Evolutionary conservation across 106 monocot genomes (phyloP).

Genomic region (Narthecium ossifragum): DNA sequence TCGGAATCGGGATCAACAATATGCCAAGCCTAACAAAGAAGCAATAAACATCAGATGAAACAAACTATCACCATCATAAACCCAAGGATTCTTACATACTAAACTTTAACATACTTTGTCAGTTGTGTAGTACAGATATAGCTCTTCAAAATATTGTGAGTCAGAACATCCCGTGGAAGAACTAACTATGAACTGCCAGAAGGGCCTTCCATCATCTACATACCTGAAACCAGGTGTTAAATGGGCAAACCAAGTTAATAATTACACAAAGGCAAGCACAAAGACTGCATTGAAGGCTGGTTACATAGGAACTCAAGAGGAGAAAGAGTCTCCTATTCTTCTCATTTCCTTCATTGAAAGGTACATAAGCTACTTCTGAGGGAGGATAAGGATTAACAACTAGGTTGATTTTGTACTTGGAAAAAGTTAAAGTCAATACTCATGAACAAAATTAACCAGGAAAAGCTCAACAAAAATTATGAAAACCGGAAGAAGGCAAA

Average conservation of each 20-base stretch:
- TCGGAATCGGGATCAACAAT: conserved; percentile 88
- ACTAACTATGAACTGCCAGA: conserved; percentile 95
- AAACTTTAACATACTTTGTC: conserved; percentile 45
- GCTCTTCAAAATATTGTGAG: conserved; percentile 86
- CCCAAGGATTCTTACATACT: neutral
- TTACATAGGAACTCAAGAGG: too few species aligned
- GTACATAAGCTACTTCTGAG: too few species aligned
- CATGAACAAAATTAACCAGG: too few species aligned
- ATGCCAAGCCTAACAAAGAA: conserved; percentile 74
- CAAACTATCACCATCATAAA: neutral
- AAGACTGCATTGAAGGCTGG: too few species aligned
- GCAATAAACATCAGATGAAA: neutral
- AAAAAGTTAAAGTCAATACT: too few species aligned
- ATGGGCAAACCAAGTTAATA: neutral
- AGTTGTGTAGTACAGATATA: conserved; percentile 92
- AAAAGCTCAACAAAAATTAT: too few species aligned
- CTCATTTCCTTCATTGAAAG: too few species aligned
- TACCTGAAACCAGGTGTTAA: conserved; percentile 43
- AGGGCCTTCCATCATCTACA: conserved; percentile 93
- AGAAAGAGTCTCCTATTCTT: too few species aligned
- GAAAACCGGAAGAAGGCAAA: too few species aligned
- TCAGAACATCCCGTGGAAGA: conserved; percentile 97
- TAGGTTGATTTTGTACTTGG: too few species aligned
- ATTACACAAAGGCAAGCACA: too few species aligned
- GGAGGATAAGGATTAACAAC: too few species aligned